Percentiles rank a stretch among this genome's conserved stretches.
Conservation (phyloP, 306 rosid genomes). For the cucumber (Cucumis sativus) region DNA sequence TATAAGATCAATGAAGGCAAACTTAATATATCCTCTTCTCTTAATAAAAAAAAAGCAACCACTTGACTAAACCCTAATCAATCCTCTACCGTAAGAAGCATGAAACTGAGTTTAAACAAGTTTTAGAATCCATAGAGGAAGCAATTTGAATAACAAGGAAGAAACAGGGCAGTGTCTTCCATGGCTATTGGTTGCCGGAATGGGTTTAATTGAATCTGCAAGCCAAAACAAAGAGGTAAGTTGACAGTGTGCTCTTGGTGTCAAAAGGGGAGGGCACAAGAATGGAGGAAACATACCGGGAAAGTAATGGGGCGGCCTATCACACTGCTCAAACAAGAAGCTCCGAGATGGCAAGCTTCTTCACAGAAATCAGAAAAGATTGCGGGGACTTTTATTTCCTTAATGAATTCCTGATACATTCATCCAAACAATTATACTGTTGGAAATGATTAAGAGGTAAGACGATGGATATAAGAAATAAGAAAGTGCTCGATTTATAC, state of each 20-base stretch:
- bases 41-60: neutral
- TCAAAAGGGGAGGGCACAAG: neutral
- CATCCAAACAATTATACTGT: neutral
- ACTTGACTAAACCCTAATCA: neutral
- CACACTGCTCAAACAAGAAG: conserved; percentile 45
- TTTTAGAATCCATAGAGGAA: conserved; percentile 61
- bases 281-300: conserved; percentile 35
- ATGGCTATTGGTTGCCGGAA: conserved; percentile 78
- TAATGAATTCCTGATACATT: conserved; percentile 46
- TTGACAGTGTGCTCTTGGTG: neutral
- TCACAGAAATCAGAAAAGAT: conserved; percentile 79
- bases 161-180: conserved; percentile 52
- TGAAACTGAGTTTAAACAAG: neutral
- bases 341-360: conserved; percentile 94
- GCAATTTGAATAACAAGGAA: conserved; percentile 89
- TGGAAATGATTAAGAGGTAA: neutral
- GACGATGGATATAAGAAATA: neutral
- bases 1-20: neutral
- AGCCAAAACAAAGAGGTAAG: neutral
- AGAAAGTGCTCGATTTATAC: neutral
- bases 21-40: neutral
- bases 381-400: conserved; percentile 42
- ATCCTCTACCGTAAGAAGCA: neutral
- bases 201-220: conserved; percentile 86
- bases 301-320: conserved; percentile 32